A percentile compares a stretch with the other conserved stretches of the same genome.
Conservation (phyloP, 768 basidiomycete species). For the Lanmaoa rubissima region DNA sequence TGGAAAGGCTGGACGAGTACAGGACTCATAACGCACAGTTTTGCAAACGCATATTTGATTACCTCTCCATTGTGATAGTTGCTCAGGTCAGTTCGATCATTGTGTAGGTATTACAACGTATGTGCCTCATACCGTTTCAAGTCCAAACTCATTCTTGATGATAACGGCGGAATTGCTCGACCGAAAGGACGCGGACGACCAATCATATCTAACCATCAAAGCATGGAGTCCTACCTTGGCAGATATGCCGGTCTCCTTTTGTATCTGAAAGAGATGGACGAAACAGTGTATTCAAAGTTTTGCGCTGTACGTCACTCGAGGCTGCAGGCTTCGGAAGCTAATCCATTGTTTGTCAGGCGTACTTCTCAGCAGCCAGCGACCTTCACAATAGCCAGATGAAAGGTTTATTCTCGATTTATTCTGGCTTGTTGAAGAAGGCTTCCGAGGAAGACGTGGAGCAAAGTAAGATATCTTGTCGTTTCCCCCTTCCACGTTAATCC, state of each 20-base stretch:
- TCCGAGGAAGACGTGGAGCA: constrained; percentile 74
- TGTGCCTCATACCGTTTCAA: constrained; percentile 29
- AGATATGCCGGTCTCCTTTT: constrained; percentile 87
- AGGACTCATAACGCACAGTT: constrained; percentile 87
- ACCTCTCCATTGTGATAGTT: constrained; percentile 86
- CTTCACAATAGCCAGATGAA: constrained; percentile 82
- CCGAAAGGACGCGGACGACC: constrained; percentile 44
- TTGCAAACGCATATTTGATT: constrained; percentile 89
- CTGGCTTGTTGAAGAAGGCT: constrained; percentile 59
- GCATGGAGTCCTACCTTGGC: constrained; percentile 80
- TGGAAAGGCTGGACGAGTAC: constrained; percentile 91
- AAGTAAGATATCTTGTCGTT: constrained; percentile 39
- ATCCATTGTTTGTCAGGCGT: constrained; percentile 55
- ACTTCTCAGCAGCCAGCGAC: constrained; percentile 84
- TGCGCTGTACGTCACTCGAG: constrained; percentile 68
- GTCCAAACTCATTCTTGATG: constrained; percentile 68
- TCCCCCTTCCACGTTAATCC: neutral
- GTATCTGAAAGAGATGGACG: constrained; percentile 96
- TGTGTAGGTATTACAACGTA: neutral
- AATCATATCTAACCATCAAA: constrained; percentile 57
- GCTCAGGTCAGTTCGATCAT: constrained; percentile 62
- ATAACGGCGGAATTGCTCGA: constrained; percentile 55
- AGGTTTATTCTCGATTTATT: constrained; percentile 59
- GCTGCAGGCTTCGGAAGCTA: neutral
- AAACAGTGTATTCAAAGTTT: constrained; percentile 79